Conservation (phyloP, 2,329 filamentous ascomycete species). For the Xylariaceae sp. region DNA sequence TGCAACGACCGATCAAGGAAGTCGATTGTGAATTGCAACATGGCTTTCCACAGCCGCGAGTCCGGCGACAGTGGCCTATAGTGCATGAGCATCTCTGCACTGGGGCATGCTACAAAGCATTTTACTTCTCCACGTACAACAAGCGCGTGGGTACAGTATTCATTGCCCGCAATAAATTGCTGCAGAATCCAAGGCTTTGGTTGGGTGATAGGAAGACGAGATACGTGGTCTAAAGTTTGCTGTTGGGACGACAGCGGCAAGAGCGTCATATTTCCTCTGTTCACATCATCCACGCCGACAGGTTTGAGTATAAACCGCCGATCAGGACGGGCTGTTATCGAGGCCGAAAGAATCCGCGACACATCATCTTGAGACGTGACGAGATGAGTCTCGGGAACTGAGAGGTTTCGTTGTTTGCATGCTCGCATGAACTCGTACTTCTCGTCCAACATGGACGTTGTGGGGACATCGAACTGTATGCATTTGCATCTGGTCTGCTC, state of each 20-base stretch:
- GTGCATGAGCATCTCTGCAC: constrained; percentile 61
- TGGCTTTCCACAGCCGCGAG: constrained; percentile 54
- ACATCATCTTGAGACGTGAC: constrained; percentile 54
- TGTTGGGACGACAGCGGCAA: constrained; percentile 54
- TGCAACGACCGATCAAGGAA: constrained; percentile 50
- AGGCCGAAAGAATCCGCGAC: constrained; percentile 47
- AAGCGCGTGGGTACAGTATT: constrained; percentile 71
- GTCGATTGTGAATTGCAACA: constrained; percentile 62
- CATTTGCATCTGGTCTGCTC: constrained; percentile 56
- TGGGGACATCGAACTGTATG: constrained; percentile 59
- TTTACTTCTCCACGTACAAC: constrained; percentile 63
- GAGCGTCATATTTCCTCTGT: constrained; percentile 61
- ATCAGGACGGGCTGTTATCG: constrained; percentile 21
- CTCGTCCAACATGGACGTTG: constrained; percentile 59
- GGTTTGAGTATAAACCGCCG: constrained; percentile 64
- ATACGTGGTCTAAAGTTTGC: constrained; percentile 55
- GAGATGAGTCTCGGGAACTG: constrained; percentile 49
- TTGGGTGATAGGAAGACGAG: constrained; percentile 52
- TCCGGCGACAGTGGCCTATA: constrained; percentile 58
- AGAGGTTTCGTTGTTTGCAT: constrained; percentile 52
- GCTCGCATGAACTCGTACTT: constrained; percentile 65
- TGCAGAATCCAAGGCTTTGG: constrained; percentile 64
- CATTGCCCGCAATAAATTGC: constrained; percentile 60
- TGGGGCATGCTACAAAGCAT: constrained; percentile 66
- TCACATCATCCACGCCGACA: constrained; percentile 59